Percentiles rank a stretch among this genome's conserved stretches.
phyloP scores from a whole-genome alignment of 805 yeast species.

The Sungouiozyma intestinalis region DNA sequence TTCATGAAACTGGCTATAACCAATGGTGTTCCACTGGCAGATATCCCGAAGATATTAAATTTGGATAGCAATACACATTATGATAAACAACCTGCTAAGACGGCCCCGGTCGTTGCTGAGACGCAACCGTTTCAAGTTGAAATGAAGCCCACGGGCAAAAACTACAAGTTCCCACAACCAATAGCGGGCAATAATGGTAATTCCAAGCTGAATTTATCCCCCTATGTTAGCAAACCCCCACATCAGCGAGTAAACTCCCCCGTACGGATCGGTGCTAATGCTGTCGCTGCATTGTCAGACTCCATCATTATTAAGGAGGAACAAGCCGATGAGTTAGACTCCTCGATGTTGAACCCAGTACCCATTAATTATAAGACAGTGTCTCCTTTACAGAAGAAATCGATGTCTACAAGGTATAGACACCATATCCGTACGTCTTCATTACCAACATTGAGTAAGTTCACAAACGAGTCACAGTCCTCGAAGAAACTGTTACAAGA shows the following conservation, averaged over 20 bases:
- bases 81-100: neutral
- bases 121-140: slow-evolving; percentile 11
- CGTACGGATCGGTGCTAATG: slow-evolving; percentile 62
- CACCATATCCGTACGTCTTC: slow-evolving; percentile 16
- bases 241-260: slow-evolving; percentile 46
- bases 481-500: neutral
- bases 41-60: slow-evolving; percentile 50
- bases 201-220: neutral
- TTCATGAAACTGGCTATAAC: slow-evolving; percentile 50
- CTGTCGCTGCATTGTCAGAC: slow-evolving; percentile 43
- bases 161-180: slow-evolving; percentile 6
- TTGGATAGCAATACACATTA: slow-evolving; percentile 2
- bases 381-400: neutral
- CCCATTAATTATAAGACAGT: neutral
- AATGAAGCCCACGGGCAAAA: slow-evolving; percentile 14
- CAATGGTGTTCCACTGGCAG: slow-evolving; percentile 51
- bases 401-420: neutral
- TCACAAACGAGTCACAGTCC: neutral
- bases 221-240: neutral
- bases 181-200: neutral
- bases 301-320: slow-evolving; percentile 21
- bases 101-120: neutral
- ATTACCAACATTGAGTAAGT: slow-evolving; percentile 12
- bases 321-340: slow-evolving; percentile 4
- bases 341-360: neutral